phyloP scores from a whole-genome alignment of 768 basidiomycete species.

The Sporobolomyces pararoseus region DNA sequence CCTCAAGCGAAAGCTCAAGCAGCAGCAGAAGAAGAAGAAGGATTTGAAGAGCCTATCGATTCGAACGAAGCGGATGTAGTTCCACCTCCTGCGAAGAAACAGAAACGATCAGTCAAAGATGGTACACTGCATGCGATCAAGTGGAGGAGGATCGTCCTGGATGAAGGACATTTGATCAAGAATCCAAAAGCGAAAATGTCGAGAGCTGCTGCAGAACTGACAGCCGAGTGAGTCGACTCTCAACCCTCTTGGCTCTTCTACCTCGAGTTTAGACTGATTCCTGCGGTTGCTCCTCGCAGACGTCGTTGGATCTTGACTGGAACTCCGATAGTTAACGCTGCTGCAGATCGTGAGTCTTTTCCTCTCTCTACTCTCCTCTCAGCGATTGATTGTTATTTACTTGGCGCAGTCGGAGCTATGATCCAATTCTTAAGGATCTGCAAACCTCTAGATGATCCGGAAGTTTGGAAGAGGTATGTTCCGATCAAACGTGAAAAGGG shows the following conservation, averaged over 20 bases:
- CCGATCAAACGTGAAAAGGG: conserved; percentile 25
- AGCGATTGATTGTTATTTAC: not conserved
- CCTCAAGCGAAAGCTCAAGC: too few species aligned
- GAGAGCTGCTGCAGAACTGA: conserved; percentile 61
- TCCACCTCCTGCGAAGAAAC: conserved; percentile 60
- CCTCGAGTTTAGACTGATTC: not conserved
- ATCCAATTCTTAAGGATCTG: conserved; percentile 82
- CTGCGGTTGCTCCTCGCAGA: not conserved
- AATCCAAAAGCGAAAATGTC: conserved; percentile 85
- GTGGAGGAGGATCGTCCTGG: conserved; percentile 85
- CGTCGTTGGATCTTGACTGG: conserved; percentile 50
- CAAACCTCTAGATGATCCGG: conserved; percentile 72
- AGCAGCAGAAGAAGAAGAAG: not conserved
- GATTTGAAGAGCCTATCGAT: not conserved
- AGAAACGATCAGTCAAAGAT: conserved; percentile 54
- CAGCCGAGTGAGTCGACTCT: conserved; percentile 58
- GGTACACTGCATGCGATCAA: conserved; percentile 62
- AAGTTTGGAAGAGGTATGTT: conserved; percentile 74
- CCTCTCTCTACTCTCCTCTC: conserved; percentile 56
- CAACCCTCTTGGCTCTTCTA: not conserved
- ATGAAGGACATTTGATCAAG: conserved; percentile 83
- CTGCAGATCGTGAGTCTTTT: conserved; percentile 58
- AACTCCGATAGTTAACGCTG: conserved; percentile 74
- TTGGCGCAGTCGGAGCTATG: conserved; percentile 64
- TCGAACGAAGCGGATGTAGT: conserved; percentile 37